Base-by-base conservation (phyloP, 2,329 filamentous ascomycete genomes). In the Scopulariopsis brevicaulis region DNA sequence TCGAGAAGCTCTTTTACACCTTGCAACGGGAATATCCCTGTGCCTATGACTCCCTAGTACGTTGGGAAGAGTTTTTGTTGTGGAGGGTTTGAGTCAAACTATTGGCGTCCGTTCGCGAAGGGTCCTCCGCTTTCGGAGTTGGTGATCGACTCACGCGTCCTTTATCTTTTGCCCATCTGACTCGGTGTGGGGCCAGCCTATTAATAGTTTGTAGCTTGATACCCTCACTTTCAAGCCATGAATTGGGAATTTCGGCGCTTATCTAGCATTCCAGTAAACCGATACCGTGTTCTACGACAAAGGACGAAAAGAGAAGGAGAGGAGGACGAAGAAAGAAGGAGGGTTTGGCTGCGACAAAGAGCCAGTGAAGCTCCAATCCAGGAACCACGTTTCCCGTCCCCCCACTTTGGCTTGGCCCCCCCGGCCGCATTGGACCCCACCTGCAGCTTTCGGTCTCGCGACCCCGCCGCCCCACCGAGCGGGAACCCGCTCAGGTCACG, bases 331-430 rank as follows among this genome's bases (percentile, higher is more conserved):
- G 40, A 46, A 3, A 18, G 37, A 18, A n/a, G n/a, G n/a, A 46
- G 14, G 7, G 7, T 18, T 12, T 40, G 37, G 14, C 18, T 18
- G 12, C 18, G 37, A n/a, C 15, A 46, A 46, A 40, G 43, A 24
- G 54, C 54, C 54, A 55, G 54, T 55, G 20, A 55, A 55, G 54
- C 24, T 46, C 43, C 37, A 35, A 20, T 24, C 20, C 54, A 55
- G 54, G 54, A 55, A 55, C 54, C 35, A 55, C 54, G 54, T 48
- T 55, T 46, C 40, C 40, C 40, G 40, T 14, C 22, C 35, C 25
- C 35, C 10, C 54, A 24, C 37, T n/a, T n/a, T 35, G 28, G 35
- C n/a, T n/a, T n/a, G n/a, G n/a, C n/a, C n/a, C n/a, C n/a, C n/a
- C n/a, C n/a, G n/a, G n/a, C 54, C 37, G 54, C 35, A 46, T 43